Conservation (phyloP, 305 asterid species). For the Caryopteris hybrid region DNA sequence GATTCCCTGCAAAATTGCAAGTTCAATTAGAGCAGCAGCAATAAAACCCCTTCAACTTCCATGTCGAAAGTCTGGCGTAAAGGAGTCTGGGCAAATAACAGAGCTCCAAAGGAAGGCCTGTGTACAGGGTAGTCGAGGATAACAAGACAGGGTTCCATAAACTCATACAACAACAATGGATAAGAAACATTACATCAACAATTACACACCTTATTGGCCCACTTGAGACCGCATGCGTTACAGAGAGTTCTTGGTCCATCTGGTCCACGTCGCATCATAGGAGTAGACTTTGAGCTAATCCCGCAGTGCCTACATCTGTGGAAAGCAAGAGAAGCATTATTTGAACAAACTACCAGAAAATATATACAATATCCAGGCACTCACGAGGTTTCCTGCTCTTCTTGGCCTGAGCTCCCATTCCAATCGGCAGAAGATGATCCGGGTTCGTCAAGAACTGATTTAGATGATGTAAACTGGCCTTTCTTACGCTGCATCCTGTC, state of each 20-base stretch:
- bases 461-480: constrained; percentile 94
- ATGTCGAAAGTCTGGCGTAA: too few relatives aligned
- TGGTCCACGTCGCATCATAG: constrained; percentile 99
- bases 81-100: too few relatives aligned
- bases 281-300: constrained; percentile 79
- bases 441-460: constrained; percentile 69
- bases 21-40: too few relatives aligned
- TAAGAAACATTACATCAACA: too few relatives aligned
- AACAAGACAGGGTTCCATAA: too few relatives aligned
- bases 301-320: constrained; percentile 84
- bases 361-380: constrained; percentile 25
- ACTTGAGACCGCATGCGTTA: constrained; percentile 94
- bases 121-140: too few relatives aligned
- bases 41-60: too few relatives aligned
- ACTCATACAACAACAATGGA: too few relatives aligned
- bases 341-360: constrained; percentile 8
- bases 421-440: constrained; percentile 80
- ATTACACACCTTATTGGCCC: constrained; percentile 83
- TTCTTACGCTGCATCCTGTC: constrained; percentile 98
- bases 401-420: constrained; percentile 55
- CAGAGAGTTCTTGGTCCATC: constrained; percentile 90
- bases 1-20: constrained; percentile 59
- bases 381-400: constrained; percentile 86
- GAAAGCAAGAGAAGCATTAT: constrained; percentile 17
- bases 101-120: too few relatives aligned